Base-by-base conservation (phyloP, 768 basidiomycete genomes). In the Termitomyces sp. region DNA sequence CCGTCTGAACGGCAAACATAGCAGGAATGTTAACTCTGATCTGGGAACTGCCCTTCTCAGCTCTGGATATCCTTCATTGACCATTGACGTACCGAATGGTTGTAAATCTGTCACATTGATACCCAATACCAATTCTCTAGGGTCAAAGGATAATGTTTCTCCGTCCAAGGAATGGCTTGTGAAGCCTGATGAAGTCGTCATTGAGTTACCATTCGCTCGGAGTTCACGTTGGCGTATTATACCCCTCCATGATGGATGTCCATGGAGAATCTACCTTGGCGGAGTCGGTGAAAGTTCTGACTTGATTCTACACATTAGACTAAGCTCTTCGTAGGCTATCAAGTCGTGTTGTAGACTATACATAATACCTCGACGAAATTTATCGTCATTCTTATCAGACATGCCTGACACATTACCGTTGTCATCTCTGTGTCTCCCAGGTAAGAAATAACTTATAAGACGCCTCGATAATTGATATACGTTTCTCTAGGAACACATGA, bases 401-500 rank as follows among this genome's bases (percentile, higher is more conserved):
- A 72, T 96, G 45, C 86, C 91, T 2, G 86, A 93, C 66, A 64
- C 71, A 2, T 70, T 81, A 0, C 78, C 85, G 7, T 70, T 96
- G 28, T 90, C 89, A 9, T 85, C 86, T 21, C 64, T 94, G n/a
- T 69, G 82, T 56, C 77, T 96, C 34, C 92, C 93, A 53, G 93
- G 91, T 79, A 68, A 60, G 72, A 79, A 15, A 28, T 34, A 11
- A 35, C 22, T 8, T 11, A 37, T 14, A 14, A 21, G n/a, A 5
- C 17, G 12, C 11, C n/a, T 38, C 26, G 2, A 6, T 12, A 32
- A 35, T 44, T 15, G 17, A 44, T 1, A 9, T n/a, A 15, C 5
- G 4, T 54, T 10, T 51, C 53, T 45, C 14, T 48, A 81, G 83
- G 84, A 32, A 88, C 85, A 0, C 87, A 89, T 62, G 84, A 89